Evolutionary conservation across 2,329 filamentous ascomycete species (phyloP).

Genomic region (Phaeosphaeriaceae sp.): DNA sequence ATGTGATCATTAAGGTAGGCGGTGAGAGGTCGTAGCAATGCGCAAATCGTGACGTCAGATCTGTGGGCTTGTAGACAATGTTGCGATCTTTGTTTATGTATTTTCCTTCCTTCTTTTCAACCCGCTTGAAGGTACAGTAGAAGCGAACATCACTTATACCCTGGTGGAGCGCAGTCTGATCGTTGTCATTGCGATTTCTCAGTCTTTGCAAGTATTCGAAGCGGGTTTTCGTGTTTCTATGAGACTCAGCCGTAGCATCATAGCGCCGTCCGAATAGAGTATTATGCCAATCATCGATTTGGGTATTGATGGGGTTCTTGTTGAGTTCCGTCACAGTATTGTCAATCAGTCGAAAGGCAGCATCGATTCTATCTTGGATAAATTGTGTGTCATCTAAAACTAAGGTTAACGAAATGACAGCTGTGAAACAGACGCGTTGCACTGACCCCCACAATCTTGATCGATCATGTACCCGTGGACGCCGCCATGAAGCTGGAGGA

Average conservation of each 20-base stretch:
- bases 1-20: conserved; percentile 1
- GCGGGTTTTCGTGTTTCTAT: background rate
- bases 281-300: conserved; percentile 1
- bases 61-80: background rate
- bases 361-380: background rate
- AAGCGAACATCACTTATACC: conserved; percentile 3
- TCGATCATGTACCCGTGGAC: conserved; percentile 5
- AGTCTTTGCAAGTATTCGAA: background rate
- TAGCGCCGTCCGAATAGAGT: conserved; percentile 1
- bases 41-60: background rate
- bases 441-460: conserved; percentile 5
- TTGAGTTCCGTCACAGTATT: conserved; percentile 4
- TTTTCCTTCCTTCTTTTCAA: background rate
- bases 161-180: background rate
- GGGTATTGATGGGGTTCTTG: background rate
- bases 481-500: background rate
- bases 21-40: background rate
- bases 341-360: conserved; percentile 2
- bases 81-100: conserved; percentile 4
- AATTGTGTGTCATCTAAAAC: conserved; percentile 5
- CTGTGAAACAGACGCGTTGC: background rate
- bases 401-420: background rate
- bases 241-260: background rate
- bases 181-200: background rate
- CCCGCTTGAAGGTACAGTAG: conserved; percentile 4